Conservation (phyloP, 139 green algal genomes). For the Tetraselmis chui region DNA sequence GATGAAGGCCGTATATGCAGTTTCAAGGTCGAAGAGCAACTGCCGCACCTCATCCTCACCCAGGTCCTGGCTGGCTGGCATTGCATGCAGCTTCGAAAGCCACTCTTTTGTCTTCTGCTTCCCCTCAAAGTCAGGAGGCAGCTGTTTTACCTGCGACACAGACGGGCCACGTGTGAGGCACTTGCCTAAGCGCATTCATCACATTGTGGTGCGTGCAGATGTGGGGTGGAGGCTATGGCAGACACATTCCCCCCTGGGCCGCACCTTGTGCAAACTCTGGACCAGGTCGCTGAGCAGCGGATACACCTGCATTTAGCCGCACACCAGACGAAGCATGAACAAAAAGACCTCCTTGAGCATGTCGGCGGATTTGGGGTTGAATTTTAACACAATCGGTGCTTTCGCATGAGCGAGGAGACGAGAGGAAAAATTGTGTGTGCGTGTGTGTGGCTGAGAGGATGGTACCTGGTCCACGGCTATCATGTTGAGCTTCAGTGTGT, state of each 20-base stretch:
- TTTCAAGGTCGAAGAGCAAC: conserved; percentile 85
- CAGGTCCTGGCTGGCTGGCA: conserved; percentile 78
- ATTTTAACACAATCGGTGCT: too few relatives aligned
- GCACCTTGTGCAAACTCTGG: conserved; percentile 57
- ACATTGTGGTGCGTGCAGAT: too few relatives aligned
- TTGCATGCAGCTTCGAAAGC: conserved; percentile 61
- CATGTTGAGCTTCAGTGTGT: conserved; percentile 87
- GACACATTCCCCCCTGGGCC: not conserved
- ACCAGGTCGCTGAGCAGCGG: conserved; percentile 80
- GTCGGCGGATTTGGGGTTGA: too few relatives aligned
- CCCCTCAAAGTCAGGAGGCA: conserved; percentile 70
- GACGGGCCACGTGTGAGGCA: not conserved
- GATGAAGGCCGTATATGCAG: conserved; percentile 74
- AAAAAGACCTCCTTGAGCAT: too few relatives aligned
- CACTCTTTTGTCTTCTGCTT: conserved; percentile 53
- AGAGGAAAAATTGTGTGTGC: too few relatives aligned
- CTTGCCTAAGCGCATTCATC: too few relatives aligned
- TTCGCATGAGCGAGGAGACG: too few relatives aligned
- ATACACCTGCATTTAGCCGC: conserved; percentile 56
- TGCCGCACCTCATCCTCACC: conserved; percentile 73
- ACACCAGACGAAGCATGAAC: too few relatives aligned
- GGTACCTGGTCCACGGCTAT: conserved; percentile 88
- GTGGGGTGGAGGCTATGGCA: too few relatives aligned
- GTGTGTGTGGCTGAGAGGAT: too few relatives aligned
- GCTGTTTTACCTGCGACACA: conserved; percentile 35